Evolutionary conservation across 2,329 filamentous ascomycete genomes (phyloP), one percentile per base, ranked within the genome.

Genomic region (Venturia carpophila): DNA sequence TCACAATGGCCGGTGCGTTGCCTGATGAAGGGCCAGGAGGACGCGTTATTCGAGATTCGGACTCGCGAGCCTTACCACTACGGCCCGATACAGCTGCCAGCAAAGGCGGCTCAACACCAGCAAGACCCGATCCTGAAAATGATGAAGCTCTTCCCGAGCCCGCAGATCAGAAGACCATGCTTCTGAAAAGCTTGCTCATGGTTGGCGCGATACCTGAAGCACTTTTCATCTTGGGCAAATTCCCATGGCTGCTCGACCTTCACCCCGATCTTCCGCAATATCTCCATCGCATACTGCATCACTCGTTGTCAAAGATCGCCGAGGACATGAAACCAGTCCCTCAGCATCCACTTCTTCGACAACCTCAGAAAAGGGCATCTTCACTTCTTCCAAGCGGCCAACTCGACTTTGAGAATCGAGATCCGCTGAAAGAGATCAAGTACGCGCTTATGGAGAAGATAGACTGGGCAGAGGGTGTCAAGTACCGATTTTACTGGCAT

Each of bases 401-500:
- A 83, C 56, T 64, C 15, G 21, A 13, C 24, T 60, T 56, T 21
- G 64, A 45, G 43, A 34, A 30, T 11, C 24, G 63, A 62, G 24
- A 60, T 37, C 41, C 55, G 21, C 64, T 39, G 15, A 65, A n/a
- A 75, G 78, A 5, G 90, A 95, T 70, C 87, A 92, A 71, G 80
- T 82, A 9, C 84, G 87, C 27, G 79, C 87, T 58, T 79, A 85
- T 21, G 91, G 91, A 73, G 90, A 90, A 13, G 83, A 80, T 58
- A 5, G 58, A 89, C 70, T 85, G 91, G 5, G 92, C 96, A 70
- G 90, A 92, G 69, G 82, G 83, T n/a, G 84, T 80, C 15, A 82
- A 89, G 63, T 97, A 97, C 74, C 86, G 89, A 42, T 97, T 95
- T 73, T 99, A 99, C 75, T 97, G 94, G 87, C 92, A 96, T 66